Conservation (phyloP, 2,329 filamentous ascomycete species). For the Hyphodiscus sp. region DNA sequence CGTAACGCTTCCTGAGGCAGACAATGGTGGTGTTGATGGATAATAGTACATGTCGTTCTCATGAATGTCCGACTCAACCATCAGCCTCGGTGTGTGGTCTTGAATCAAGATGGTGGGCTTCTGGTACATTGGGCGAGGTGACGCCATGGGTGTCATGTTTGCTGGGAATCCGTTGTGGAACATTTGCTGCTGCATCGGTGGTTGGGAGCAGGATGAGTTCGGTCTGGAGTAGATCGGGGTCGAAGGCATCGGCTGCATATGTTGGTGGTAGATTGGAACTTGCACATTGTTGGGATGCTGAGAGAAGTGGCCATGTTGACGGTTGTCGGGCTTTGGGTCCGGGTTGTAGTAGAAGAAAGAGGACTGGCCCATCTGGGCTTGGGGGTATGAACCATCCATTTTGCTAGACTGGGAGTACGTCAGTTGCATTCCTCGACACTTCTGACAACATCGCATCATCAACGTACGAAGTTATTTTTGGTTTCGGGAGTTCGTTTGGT, state of each 20-base stretch:
- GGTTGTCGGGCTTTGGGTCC: slow-evolving; percentile 64
- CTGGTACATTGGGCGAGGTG: slow-evolving; percentile 64
- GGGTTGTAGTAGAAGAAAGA: slow-evolving; percentile 85
- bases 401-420: slow-evolving; percentile 18
- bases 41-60: slow-evolving; percentile 60
- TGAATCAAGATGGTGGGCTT: slow-evolving; percentile 67
- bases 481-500: slow-evolving; percentile 4
- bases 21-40: slow-evolving; percentile 82
- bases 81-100: slow-evolving; percentile 48
- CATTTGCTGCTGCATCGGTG: slow-evolving; percentile 30
- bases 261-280: slow-evolving; percentile 43
- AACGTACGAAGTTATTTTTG: slow-evolving; percentile 17
- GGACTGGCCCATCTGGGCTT: slow-evolving; percentile 59
- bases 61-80: slow-evolving; percentile 70
- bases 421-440: slow-evolving; percentile 17
- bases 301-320: slow-evolving; percentile 71
- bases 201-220: slow-evolving; percentile 59
- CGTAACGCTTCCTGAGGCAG: slow-evolving; percentile 74
- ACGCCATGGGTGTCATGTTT: slow-evolving; percentile 65
- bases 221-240: slow-evolving; percentile 61
- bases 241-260: slow-evolving; percentile 52
- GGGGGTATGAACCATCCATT: slow-evolving; percentile 30
- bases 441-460: background rate
- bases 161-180: slow-evolving; percentile 27
- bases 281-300: slow-evolving; percentile 45